Evolutionary conservation across 2,329 filamentous ascomycete genomes (phyloP), one percentile per base, ranked within the genome.

Genomic region (Botrytis fragariae): DNA sequence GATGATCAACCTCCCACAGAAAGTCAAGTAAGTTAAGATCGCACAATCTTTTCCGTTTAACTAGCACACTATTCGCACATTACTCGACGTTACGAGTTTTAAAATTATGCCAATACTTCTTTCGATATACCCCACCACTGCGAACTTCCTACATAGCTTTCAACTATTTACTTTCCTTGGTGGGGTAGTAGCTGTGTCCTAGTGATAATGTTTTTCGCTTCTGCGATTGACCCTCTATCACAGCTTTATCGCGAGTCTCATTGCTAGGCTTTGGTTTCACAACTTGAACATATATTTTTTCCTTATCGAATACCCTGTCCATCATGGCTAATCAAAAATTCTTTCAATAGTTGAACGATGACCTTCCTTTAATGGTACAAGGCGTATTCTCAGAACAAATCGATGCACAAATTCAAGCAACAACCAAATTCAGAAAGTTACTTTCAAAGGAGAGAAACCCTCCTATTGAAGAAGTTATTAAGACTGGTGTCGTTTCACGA

Each of bases 301-400:
- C 69, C 69, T 72, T 72, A 72, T 72, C 71, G 63, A 45, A 39
- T 69, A 37, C 62, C 59, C 32, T 71, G 48, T 65, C n/a, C 59
- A 70, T 25, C 51, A 77, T 78, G n/a, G 73, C 77, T 79, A 72
- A 72, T 64, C 51, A 35, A 69, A 39, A 78, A 61, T 57, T 73
- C 37, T 54, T 29, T 73, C 39, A 65, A 65, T 82, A 99, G 96
- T 88, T 99, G 83, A 97, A 96, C 83, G 95, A 98, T 85, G 96
- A 99, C 83, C 94, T 99, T 79, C 96, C 96, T 79, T 91, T 96
- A 86, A 99, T 99, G 96, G 96, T 98, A 76, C 89, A 92, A 81
- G 96, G 96, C 76, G 96, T 99, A 81, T 98, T 99, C 86, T 99
- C 96, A 77, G 95, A 99, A 77, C 94, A 98, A 85, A 98, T 99